Base-by-base conservation (phyloP, 2,329 filamentous ascomycete genomes). In the Verruconis gallopava region DNA sequence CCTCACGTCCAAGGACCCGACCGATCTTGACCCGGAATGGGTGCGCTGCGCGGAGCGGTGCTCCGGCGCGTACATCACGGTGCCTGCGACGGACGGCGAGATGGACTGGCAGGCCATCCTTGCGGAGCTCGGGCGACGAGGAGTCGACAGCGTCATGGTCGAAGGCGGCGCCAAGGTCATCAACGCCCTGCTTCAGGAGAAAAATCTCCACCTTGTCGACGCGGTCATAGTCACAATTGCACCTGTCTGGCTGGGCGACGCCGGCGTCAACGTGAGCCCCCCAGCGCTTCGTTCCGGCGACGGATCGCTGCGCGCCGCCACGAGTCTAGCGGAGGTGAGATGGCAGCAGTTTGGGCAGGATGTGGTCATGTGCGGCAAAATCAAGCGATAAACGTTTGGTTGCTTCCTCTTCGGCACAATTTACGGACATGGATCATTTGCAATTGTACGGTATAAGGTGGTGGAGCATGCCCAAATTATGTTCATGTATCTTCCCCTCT, bases 171-270 rank as follows among this genome's bases (percentile, higher is more conserved):
- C 72, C 1, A 67, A 69, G 13, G 75, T 93, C 34, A 82, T 93
- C 56, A 88, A 86, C 55, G 75, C 80, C 22, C 62, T 94, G n/a
- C 66, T 94, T 17, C 66, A 71, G 34, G 66, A 71, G 2, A 65
- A 66, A 28, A 74, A 77, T 52, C 67, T 72, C 13, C 53, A 58
- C 30, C 64, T 85, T 12, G 66, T 89, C 35, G 71, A 81, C 55
- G 79, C 78, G 2, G 77, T 93, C 40, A 79, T 94, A 50, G 69
- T 93, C 48, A 93, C 86, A 0, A 75, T 93, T 51, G 85, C 86
- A 2, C 86, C 86, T 9, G 83, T 77, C 0, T 93, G 83, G 72
- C 68, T 94, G 11, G 86, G 86, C 2, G 67, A 72, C 43, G 83
- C 81, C 5, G 83, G 84, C 6, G 81, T 93, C 4, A 68, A 75